Evolutionary conservation across 2,329 filamentous ascomycete genomes (phyloP).

Genomic region (Emergomyces orientalis): DNA sequence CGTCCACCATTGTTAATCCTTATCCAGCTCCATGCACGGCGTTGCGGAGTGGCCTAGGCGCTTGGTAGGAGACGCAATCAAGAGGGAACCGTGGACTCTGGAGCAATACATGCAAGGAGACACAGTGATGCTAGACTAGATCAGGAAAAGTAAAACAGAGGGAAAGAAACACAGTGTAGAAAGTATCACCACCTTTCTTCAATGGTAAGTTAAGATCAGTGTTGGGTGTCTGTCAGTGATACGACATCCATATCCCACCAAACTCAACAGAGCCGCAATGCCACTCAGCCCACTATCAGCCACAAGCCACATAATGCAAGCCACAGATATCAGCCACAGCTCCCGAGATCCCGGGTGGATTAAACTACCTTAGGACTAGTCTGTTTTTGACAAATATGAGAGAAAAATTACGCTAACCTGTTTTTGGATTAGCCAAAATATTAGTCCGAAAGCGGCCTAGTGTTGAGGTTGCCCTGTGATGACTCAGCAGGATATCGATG

Average conservation of each 20-base stretch:
- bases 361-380: neutral
- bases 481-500: neutral
- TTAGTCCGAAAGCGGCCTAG: neutral
- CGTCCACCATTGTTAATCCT: conserved; percentile 60
- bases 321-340: neutral
- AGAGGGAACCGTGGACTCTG: neutral
- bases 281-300: neutral
- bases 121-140: neutral
- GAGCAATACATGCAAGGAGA: neutral
- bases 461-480: neutral
- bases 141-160: neutral
- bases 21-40: conserved; percentile 4
- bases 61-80: neutral
- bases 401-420: neutral
- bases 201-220: neutral
- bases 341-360: too few species aligned
- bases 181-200: neutral
- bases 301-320: neutral
- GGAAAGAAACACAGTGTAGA: neutral
- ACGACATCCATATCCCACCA: conserved; percentile 1
- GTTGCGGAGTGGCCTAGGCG: neutral
- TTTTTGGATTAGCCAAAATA: neutral
- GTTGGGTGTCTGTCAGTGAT: neutral
- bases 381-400: neutral
- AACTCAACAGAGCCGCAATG: neutral